phyloP scores from a whole-genome alignment of 2,329 filamentous ascomycete genomes.

The Calycina marina region DNA sequence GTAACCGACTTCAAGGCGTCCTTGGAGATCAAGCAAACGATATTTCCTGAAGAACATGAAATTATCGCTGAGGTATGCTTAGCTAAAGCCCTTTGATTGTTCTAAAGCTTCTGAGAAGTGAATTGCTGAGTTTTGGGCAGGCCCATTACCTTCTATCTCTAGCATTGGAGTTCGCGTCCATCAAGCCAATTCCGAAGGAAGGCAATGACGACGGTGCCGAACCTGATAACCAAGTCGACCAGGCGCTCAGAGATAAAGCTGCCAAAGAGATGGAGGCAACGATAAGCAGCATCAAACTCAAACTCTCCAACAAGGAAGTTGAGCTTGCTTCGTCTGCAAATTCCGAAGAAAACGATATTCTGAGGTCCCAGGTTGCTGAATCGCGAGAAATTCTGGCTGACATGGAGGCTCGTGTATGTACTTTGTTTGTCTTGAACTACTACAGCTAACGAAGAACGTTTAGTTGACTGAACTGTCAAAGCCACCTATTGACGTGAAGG shows the following conservation, averaged over 20 bases:
- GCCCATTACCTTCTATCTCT: constrained; percentile 93
- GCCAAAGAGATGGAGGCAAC: constrained; percentile 57
- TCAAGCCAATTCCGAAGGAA: constrained; percentile 42
- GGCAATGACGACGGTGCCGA: constrained; percentile 18
- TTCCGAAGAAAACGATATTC: constrained; percentile 51
- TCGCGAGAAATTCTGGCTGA: constrained; percentile 67
- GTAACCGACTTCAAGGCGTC: constrained; percentile 69
- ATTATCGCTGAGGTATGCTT: constrained; percentile 86
- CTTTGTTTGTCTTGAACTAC: too few relatives aligned
- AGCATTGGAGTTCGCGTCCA: constrained; percentile 82
- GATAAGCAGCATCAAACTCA: constrained; percentile 56
- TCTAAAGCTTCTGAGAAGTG: too few relatives aligned
- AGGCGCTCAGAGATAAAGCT: constrained; percentile 56
- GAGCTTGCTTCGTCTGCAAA: constrained; percentile 47
- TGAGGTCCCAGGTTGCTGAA: constrained; percentile 48
- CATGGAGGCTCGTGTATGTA: constrained; percentile 57
- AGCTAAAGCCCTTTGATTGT: too few relatives aligned
- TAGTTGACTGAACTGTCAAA: constrained; percentile 42
- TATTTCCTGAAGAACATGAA: constrained; percentile 69
- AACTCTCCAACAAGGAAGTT: constrained; percentile 55
- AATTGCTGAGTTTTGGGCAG: too few relatives aligned
- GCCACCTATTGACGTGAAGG: constrained; percentile 35
- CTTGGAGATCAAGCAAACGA: constrained; percentile 61
- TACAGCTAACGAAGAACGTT: too few relatives aligned
- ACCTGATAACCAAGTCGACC: constrained; percentile 41